Evolutionary conservation across 306 rosid species (phyloP), one percentile per base, ranked within the genome.

Genomic region (Gastrolobium villosum): DNA sequence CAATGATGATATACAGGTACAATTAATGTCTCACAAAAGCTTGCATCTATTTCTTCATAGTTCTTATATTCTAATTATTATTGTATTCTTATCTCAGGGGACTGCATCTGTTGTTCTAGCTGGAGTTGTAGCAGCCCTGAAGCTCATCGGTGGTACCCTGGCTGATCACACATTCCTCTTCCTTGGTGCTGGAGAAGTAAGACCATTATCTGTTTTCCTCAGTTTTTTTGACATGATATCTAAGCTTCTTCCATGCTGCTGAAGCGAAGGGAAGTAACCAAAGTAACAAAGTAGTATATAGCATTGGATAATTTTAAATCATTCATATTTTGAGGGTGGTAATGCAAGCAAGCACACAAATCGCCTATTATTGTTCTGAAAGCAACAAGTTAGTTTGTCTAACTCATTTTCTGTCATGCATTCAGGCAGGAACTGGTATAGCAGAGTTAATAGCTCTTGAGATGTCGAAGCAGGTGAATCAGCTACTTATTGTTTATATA

Each of bases 141-240:
- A 91, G 85, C 81, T 91, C 62, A 66, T 91, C 6, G 93, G 98
- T 1, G 99, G 98, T 69, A 65, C 83, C 65, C 84, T 96, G 71
- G 86, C 89, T 37, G 96, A 96, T 1, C 98, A 96, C 55, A 91
- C 43, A 56, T 90, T 91, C 88, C 88, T 96, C 85, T 96, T 96
- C 93, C 98, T 96, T 32, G 99, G 99, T 64, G 99, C 99, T 49
- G 99, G 99, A 62, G 99, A 96, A 70, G 88, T 85, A 82, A 72
- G 57, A 73, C 52, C 43, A 11, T 78, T 35, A 45, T 52, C 28
- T 35, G 35, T 56, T 72, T 55, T 28, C 1, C 46, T 45, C 28
- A 2, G 4, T 31, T 54, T 26, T 20, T 59, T 48, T 6, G 55
- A 37, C 32, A 44, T 61, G 9, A 28, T 43, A 67, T 67, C 4